A percentile compares a stretch with the other conserved stretches of the same genome.
Evolutionary conservation across 805 yeast genomes (phyloP).

Genomic region (Ogataea parapolymorpha): DNA sequence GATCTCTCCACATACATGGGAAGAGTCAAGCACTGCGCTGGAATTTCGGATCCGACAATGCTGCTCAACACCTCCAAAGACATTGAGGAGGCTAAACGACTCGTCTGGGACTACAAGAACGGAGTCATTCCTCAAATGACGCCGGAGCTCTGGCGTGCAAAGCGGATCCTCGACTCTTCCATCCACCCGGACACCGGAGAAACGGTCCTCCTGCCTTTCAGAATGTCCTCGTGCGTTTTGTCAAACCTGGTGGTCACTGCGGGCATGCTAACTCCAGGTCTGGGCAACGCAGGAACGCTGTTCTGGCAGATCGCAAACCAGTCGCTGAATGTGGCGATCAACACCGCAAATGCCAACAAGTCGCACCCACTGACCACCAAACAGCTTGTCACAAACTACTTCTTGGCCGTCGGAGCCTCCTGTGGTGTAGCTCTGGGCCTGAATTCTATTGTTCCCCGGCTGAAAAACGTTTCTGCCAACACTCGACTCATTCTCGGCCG

Average conservation of each 20-base stretch:
- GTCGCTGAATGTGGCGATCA: conserved; percentile 93
- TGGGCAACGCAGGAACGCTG: conserved; percentile 85
- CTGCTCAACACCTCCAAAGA: conserved; percentile 66
- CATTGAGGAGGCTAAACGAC: conserved; percentile 58
- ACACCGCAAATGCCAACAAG: conserved; percentile 94
- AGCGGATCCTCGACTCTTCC: conserved; percentile 82
- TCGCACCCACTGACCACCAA: conserved; percentile 81
- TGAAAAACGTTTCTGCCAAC: conserved; percentile 64
- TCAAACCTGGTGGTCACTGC: conserved; percentile 93
- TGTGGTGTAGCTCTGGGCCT: conserved; percentile 95
- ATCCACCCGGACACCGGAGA: conserved; percentile 97
- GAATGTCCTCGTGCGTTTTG: conserved; percentile 95
- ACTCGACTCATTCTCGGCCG: conserved; percentile 75
- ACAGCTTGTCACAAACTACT: conserved; percentile 76
- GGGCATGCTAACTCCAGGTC: conserved; percentile 95
- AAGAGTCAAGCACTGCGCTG: conserved; percentile 91
- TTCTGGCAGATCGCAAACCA: conserved; percentile 99
- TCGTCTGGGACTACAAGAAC: conserved; percentile 68
- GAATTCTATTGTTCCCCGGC: conserved; percentile 83
- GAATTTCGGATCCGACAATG: conserved; percentile 89
- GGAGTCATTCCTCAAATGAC: conserved; percentile 65
- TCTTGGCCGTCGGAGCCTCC: conserved; percentile 88
- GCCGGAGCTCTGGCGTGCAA: conserved; percentile 85
- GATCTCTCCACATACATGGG: conserved; percentile 88
- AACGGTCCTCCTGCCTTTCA: conserved; percentile 85